Base-by-base conservation (phyloP, 163 green algal genomes). In the Scenedesmus sp. region DNA sequence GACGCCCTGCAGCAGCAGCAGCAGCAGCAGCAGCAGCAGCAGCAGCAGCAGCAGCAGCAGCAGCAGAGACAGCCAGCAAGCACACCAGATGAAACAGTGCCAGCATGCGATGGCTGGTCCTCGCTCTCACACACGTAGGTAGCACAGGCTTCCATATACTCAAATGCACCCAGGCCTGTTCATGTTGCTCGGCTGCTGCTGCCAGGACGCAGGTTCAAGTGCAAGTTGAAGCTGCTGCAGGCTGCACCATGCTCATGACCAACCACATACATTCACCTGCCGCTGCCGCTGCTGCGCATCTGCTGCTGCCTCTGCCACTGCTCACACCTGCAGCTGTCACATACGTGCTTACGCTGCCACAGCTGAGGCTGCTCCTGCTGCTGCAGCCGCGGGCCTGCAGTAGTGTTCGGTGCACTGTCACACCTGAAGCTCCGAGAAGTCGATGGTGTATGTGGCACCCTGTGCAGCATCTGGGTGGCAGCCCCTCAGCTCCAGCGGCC, bases 381-480 rank as follows among this genome's bases (percentile, higher is more conserved):
- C 70, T 80, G 70, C 4, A 24, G 37, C 6, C 13, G n/a, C n/a
- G n/a, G n/a, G n/a, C n/a, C n/a, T n/a, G n/a, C n/a, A n/a, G n/a
- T n/a, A n/a, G n/a, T n/a, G n/a, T n/a, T n/a, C n/a, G n/a, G n/a
- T n/a, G n/a, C n/a, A n/a, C n/a, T 40, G 13, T 15, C 44, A 49
- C 35, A 87, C 82, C 82, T 87, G 51, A 5, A 90, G 30, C 72
- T 90, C 10, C 2, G 44, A 70, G 3, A 90, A 46, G 33, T 90
- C 85, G 16, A 90, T 37, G 18, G 35, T 30, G 20, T 83, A 83
- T 18, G n/a, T 35, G n/a, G 26, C 85, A 7, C 85, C 85, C 16
- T 35, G 9, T 68, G 59, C 59, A 33, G 59, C 59, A 10, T 89
- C 24, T 7, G 85, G 85, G 35, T 89, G 85, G 46, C 85, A 89